Evolutionary conservation across 2,329 filamentous ascomycete species (phyloP).

Genomic region (Westerdykella sp.): DNA sequence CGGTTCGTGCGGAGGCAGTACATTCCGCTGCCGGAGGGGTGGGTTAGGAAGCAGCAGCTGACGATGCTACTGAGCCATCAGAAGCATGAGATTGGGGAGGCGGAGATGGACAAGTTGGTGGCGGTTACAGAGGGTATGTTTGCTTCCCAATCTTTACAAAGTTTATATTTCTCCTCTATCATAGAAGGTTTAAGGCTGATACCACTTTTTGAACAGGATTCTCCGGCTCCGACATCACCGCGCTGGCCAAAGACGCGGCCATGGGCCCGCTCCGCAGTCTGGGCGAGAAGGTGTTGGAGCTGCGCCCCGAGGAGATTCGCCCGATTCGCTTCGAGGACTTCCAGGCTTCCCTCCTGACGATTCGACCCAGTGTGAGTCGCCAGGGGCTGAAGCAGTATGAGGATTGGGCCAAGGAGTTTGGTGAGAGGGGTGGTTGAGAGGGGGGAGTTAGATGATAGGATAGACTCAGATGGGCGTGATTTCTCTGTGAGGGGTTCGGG

Average conservation of each 20-base stretch:
- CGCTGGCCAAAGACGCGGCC: slow-evolving; percentile 91
- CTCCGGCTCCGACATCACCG: slow-evolving; percentile 93
- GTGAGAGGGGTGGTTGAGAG: slow-evolving; percentile 71
- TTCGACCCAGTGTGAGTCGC: slow-evolving; percentile 83
- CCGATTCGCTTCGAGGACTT: slow-evolving; percentile 82
- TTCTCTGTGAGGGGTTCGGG: too few relatives aligned
- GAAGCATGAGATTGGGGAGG: slow-evolving; percentile 68
- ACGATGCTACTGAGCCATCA: slow-evolving; percentile 76
- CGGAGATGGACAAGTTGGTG: slow-evolving; percentile 70
- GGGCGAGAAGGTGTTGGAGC: slow-evolving; percentile 81
- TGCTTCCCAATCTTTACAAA: not conserved
- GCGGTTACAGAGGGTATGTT: slow-evolving; percentile 70
- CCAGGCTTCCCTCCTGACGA: slow-evolving; percentile 71
- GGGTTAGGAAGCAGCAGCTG: slow-evolving; percentile 73
- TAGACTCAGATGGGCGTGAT: too few relatives aligned
- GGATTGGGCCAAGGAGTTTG: slow-evolving; percentile 89
- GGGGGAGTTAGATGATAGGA: too few relatives aligned
- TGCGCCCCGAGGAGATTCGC: slow-evolving; percentile 89
- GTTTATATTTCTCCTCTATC: not conserved
- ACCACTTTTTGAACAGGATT: slow-evolving; percentile 60
- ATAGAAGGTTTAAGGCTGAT: not conserved
- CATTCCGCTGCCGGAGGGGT: slow-evolving; percentile 82
- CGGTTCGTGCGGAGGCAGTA: slow-evolving; percentile 92
- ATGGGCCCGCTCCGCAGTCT: slow-evolving; percentile 92
- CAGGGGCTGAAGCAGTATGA: slow-evolving; percentile 83